Evolutionary conservation across 2,329 filamentous ascomycete species (phyloP).

Genomic region (Elsinoe australis): DNA sequence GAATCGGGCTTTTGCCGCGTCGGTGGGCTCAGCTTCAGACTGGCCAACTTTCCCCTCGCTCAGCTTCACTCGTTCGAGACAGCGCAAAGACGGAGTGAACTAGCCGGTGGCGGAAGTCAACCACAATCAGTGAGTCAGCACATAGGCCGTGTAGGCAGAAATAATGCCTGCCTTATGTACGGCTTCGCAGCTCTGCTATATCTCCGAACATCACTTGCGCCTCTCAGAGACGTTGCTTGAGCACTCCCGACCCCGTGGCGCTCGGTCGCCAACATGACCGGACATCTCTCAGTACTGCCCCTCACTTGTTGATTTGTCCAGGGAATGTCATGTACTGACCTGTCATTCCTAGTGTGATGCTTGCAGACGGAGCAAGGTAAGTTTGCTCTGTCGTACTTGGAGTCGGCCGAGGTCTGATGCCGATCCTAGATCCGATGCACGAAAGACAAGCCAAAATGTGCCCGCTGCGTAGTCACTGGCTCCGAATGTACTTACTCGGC

Average conservation of each 20-base stretch:
- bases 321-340: neutral
- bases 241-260: no score
- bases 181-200: neutral
- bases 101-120: no score
- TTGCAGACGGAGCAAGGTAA: constrained; percentile 14
- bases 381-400: neutral
- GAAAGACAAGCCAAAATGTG: constrained; percentile 15
- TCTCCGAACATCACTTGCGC: neutral
- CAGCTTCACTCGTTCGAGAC: no score
- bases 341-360: constrained; percentile 1
- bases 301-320: no score
- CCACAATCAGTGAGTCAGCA: neutral
- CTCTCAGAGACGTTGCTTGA: neutral
- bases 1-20: no score
- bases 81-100: no score
- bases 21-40: no score
- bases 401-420: no score
- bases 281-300: no score
- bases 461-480: neutral
- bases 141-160: neutral
- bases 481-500: constrained; percentile 7
- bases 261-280: neutral
- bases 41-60: neutral
- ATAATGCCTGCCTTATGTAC: neutral
- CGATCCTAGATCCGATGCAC: constrained; percentile 2